Evolutionary conservation across 805 yeast genomes (phyloP), one percentile per base, ranked within the genome.

Genomic region (Jamesozyma jinghongensis): DNA sequence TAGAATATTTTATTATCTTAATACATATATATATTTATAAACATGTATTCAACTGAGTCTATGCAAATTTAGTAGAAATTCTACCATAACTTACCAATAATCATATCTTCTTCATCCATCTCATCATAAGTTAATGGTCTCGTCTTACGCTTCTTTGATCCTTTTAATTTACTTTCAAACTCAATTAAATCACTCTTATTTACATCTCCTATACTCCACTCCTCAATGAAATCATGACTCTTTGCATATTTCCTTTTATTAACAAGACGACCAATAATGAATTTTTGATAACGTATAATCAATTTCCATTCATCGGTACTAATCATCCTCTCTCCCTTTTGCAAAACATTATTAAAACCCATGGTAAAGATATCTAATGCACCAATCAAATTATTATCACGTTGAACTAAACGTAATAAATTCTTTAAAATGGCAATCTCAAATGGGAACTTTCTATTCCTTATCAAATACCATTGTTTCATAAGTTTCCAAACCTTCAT

Each of bases 81-180:
- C 47, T 39, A 59, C 64, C 64, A 59, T 25, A 59, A 40, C 26
- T 49, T 50, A 11, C 61, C 62, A n/a, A 55, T 45, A 19, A 58
- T 44, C 50, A 54, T 52, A 40, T 57, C 61, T 31, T 57, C 62
- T 17, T 43, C 48, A 32, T 52, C 57, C 40, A 47, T 48, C 3
- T 47, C 53, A 39, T 57, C 60, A 36, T 47, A 51, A 12, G 37
- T 45, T 36, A 26, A 22, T 10, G 10, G 6, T 22, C 10, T 22
- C 10, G 6, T 6, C 26, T 22, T 22, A 32, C 29, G 37, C 33
- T 18, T 34, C 28, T 46, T 40, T 25, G 34, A 17, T 5, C 19
- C 5, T 2, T n/a, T 39, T 14, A 34, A 18, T 28, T 43, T 50
- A 19, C 20, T 32, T 10, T 27, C 13, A 25, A 47, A 46, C 7